Evolutionary conservation across 495 filamentous ascomycete species (phyloP).

Genomic region (Thozetella sp.): DNA sequence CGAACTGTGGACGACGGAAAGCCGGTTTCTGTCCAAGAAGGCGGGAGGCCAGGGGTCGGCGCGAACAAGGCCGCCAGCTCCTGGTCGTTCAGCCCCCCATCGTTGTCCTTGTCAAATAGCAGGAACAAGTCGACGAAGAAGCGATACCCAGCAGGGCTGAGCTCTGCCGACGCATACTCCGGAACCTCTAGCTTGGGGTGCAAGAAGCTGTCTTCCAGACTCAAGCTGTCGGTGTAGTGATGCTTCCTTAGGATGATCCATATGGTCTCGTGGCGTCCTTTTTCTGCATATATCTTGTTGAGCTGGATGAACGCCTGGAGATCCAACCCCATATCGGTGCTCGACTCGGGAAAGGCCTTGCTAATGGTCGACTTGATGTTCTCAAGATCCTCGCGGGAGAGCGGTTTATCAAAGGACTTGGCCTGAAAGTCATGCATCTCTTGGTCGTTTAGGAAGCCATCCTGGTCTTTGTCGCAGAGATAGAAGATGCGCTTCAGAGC

Average conservation of each 20-base stretch:
- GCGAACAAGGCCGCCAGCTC: constrained; percentile 88
- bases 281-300: constrained; percentile 95
- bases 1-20: constrained; percentile 94
- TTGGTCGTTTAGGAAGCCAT: constrained; percentile 88
- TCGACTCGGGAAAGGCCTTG: constrained; percentile 64
- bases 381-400: constrained; percentile 75
- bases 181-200: constrained; percentile 94
- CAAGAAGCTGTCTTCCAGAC: constrained; percentile 86
- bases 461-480: constrained; percentile 93
- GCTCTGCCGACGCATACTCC: constrained; percentile 85
- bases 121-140: constrained; percentile 98
- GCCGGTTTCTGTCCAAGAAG: constrained; percentile 79
- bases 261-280: constrained; percentile 96
- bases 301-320: constrained; percentile 81
- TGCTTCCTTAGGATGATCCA: constrained; percentile 97
- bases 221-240: constrained; percentile 93
- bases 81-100: constrained; percentile 84
- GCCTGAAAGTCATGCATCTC: constrained; percentile 90
- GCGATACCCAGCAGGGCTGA: constrained; percentile 91
- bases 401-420: constrained; percentile 85
- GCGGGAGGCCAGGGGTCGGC: constrained; percentile 86
- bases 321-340: constrained; percentile 73
- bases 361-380: constrained; percentile 86
- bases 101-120: constrained; percentile 94
- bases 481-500: constrained; percentile 92